Percentiles rank a stretch among this genome's conserved stretches.
Conservation (phyloP, 2,329 filamentous ascomycete species). For the Thelonectria blattea region DNA sequence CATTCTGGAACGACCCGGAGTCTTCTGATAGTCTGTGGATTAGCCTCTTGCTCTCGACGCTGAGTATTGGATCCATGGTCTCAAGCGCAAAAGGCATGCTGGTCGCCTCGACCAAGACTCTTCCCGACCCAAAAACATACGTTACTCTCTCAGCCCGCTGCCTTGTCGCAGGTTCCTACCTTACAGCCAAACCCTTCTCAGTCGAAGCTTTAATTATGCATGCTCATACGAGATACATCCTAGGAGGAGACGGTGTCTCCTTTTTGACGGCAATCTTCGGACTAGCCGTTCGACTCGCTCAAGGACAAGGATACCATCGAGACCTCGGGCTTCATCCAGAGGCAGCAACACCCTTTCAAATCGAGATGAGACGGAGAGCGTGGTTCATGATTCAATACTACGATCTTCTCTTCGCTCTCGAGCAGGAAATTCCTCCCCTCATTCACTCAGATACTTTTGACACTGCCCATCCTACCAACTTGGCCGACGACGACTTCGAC, state of each 20-base stretch:
- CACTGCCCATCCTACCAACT: conserved; percentile 2
- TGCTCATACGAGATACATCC: conserved; percentile 8
- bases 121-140: background rate
- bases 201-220: conserved; percentile 22
- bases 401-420: conserved; percentile 19
- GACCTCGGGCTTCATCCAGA: background rate
- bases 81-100: background rate
- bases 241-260: background rate
- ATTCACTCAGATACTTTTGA: conserved; percentile 10
- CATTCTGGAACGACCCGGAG: conserved; percentile 14
- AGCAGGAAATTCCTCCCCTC: conserved; percentile 12
- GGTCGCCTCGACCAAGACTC: background rate
- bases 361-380: conserved; percentile 21
- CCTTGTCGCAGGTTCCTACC: conserved; percentile 16
- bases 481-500: conserved; percentile 22
- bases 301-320: conserved; percentile 12
- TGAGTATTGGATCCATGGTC: conserved; percentile 3
- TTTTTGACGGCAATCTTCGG: background rate
- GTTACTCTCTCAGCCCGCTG: conserved; percentile 14
- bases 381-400: conserved; percentile 25
- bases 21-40: conserved; percentile 11
- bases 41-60: conserved; percentile 23
- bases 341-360: conserved; percentile 11
- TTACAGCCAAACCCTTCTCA: background rate
- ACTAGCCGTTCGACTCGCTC: conserved; percentile 16